phyloP scores from a whole-genome alignment of 2,329 filamentous ascomycete species.

The Ascochyta rabiei region DNA sequence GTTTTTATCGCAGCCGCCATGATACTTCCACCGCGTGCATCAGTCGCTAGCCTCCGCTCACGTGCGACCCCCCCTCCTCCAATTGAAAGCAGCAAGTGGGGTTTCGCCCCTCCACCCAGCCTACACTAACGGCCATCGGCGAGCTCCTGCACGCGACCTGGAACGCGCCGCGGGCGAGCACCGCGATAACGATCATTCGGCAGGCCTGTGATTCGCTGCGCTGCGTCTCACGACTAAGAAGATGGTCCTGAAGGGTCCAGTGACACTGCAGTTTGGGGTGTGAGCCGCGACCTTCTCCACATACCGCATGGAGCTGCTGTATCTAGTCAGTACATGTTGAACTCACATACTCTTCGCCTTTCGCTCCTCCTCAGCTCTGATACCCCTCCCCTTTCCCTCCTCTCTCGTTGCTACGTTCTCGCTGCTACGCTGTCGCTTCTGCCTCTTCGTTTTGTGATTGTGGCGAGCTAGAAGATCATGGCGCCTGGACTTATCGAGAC shows the following conservation, averaged over 20 bases:
- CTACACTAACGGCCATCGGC: constrained; percentile 30
- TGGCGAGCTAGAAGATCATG: constrained; percentile 50
- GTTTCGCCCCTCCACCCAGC: constrained; percentile 12
- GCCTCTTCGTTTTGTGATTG: not conserved
- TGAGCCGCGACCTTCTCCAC: constrained; percentile 15
- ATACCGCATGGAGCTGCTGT: constrained; percentile 7
- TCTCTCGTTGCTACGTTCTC: not conserved
- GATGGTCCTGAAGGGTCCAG: constrained; percentile 4
- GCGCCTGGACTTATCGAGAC: constrained; percentile 62
- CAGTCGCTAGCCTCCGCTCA: not conserved
- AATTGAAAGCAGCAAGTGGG: constrained; percentile 10
- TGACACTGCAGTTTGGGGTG: constrained; percentile 4
- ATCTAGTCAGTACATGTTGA: constrained; percentile 7
- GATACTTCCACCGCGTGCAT: too few relatives aligned
- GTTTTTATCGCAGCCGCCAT: too few relatives aligned
- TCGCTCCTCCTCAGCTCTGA: not conserved
- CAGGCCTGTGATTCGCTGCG: constrained; percentile 23
- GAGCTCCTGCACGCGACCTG: constrained; percentile 31
- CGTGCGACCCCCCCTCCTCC: not conserved
- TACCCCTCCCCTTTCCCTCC: not conserved
- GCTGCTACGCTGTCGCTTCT: not conserved
- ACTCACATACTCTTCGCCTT: constrained; percentile 8
- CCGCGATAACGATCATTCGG: constrained; percentile 18
- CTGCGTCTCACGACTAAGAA: constrained; percentile 12
- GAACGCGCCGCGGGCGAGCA: constrained; percentile 13